Evolutionary conservation across 176 grass and related monocot genomes (phyloP), one percentile per base, ranked within the genome.

Genomic region (Phoenix roebelenii): DNA sequence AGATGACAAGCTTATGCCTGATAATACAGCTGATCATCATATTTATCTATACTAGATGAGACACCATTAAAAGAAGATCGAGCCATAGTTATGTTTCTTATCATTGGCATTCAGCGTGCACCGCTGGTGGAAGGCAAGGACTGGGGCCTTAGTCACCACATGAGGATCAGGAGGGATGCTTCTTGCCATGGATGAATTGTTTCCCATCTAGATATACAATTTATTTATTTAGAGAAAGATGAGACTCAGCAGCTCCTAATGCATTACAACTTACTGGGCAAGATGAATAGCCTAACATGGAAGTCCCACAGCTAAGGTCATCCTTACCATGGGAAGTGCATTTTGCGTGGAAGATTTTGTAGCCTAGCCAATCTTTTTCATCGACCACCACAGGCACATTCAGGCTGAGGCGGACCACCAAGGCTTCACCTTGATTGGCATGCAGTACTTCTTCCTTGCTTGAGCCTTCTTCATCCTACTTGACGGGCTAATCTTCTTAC

Each of bases 11-110:
- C 32, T 55, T 16, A 67, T 39, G 25, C 26, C 52, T 29, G 65
- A 67, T 35, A 67, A 55, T 14, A 52, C 51, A 67, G 65, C 10
- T 67, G 51, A 32, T 67, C 65, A 67, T 55, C 25, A 22, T 52
- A 32, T 56, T 67, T 26, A 55, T 15, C 9, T 39, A 52, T 67
- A 35, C 23, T 3, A 5, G n/a, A 55, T 17, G 64, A 22, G 10
- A 35, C 51, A 32, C 26, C 25, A 16, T 30, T 39, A 5, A 67
- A 35, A n/a, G 65, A 55, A 50, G 65, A 67, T 3, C 20, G 29
- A 68, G 55, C 17, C 26, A 44, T 44, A 14, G 15, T 44, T 54
- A 67, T 18, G 3, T 5, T 50, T 55, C 16, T 55, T 55, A 3
- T 67, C 51, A 32, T 9, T 25, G 17, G 26, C 19, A 1, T 16